Evolutionary conservation across 345 rosid genomes (phyloP), one percentile per base, ranked within the genome.

Genomic region (Chamaenerion angustifolium): DNA sequence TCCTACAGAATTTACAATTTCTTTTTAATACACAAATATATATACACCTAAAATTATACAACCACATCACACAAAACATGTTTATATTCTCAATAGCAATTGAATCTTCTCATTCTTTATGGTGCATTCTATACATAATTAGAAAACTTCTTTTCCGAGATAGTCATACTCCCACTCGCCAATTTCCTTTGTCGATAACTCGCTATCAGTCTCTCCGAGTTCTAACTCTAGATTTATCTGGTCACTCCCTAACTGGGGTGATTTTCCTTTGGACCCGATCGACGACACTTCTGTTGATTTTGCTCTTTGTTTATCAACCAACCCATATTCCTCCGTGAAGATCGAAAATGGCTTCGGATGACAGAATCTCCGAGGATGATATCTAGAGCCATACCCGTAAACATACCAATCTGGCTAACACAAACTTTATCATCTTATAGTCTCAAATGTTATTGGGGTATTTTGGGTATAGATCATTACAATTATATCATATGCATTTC

Each of bases 131-230:
- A 8, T 31, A 31, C 37, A 31, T 31, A 4, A 46, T 48, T 13
- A 64, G 63, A 31, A 48, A 23, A 60, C 18, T 51, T 78, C 61
- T 60, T 69, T 73, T 31, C 62, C 86, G 23, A 64, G 71, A 48
- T 65, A 86, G 44, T 90, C 98, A 48, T 58, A 90, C 56, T 73
- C 96, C 96, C 98, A 83, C 9, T 80, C 92, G 6, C 62, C 70
- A 52, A 83, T 80, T 17, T 86, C 95, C 50, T 72, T 86, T 1
- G 66, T 40, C 17, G 67, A 66, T 57, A 46, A 42, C 42, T 57
- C 84, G n/a, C 59, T 59, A 31, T 64, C 76, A 42, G 70, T 69
- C 7, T 67, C 63, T 10, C 57, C 88, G 1, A 64, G 60, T 40
- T 74, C 86, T 4, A 69, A 42, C 57, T 72, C 72, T 25, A 81